Evolutionary conservation across 2,329 filamentous ascomycete species (phyloP), one percentile per base, ranked within the genome.

Genomic region (Balansia obtecta): DNA sequence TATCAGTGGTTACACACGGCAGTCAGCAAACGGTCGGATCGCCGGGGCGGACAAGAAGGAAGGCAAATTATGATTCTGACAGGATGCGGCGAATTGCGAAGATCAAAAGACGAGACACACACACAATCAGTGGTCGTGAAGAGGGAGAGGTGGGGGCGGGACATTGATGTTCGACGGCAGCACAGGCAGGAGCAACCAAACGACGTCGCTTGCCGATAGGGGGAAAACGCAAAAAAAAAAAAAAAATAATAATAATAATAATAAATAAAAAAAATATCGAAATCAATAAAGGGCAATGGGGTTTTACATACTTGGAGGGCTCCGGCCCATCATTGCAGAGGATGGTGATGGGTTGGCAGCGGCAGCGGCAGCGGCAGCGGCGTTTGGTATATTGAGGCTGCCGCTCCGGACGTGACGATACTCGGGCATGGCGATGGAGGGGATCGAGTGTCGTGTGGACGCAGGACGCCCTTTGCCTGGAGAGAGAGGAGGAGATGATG

Each of bases 401-500:
- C 75, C 71, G 61, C 73, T 74, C 60, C 78, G 76, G 63, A 72
- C 66, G 65, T 81, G 78, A 63, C 76, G 73, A 65, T 71, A 75
- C 55, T 78, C 75, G 60, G 73, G 68, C 68, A 75, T 72, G 57
- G 57, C 59, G 54, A 51, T 50, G 48, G 52, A 46, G 34, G 52
- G 52, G 34, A 53, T 49, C 30, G 52, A 49, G 33, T 47, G 52
- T 51, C 52, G 49, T 42, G 52, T 33, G 46, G 13, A 51, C 15
- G 49, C 45, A 46, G 39, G 20, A 46, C 18, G 38, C 46, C 46
- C 42, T 18, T 47, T 49, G 49, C 38, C 46, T 46, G 46, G 33
- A 43, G 46, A 49, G 27, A 47, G 38, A 39, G 45, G 38, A 47
- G 52, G 52, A 45, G 46, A 46, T 33, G 49, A 44, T 46, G 46